Conservation (phyloP, 2,329 filamentous ascomycete species). For the Aureobasidium leucospermi region DNA sequence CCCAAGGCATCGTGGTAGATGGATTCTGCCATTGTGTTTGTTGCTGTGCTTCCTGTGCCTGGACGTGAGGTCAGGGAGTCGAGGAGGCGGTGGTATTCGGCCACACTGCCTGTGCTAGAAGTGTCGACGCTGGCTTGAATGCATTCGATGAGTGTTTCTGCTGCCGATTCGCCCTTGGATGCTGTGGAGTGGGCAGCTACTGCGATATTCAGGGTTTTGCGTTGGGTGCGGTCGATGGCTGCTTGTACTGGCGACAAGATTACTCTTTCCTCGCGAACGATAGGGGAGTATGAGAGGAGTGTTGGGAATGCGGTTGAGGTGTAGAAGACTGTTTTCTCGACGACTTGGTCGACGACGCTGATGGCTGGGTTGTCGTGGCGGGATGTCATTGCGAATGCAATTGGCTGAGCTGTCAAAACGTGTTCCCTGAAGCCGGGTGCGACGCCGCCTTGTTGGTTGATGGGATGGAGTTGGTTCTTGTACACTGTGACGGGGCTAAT, state of each 20-base stretch:
- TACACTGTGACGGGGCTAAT: constrained; percentile 63
- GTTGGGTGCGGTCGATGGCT: constrained; percentile 81
- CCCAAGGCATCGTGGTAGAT: constrained; percentile 19
- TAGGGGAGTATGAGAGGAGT: constrained; percentile 79
- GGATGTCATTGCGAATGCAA: constrained; percentile 68
- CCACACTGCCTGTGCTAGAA: constrained; percentile 66
- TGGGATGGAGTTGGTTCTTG: constrained; percentile 71
- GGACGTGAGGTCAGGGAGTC: constrained; percentile 27
- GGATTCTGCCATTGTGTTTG: constrained; percentile 13
- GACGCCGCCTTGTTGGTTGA: constrained; percentile 83
- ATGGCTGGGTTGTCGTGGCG: constrained; percentile 58
- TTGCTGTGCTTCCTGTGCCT: background rate
- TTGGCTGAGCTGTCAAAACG: constrained; percentile 69
- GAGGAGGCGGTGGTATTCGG: constrained; percentile 68
- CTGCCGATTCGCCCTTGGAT: constrained; percentile 55
- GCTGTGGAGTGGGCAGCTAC: constrained; percentile 58
- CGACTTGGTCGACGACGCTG: constrained; percentile 61
- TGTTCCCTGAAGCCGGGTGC: constrained; percentile 80
- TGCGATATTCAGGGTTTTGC: constrained; percentile 82
- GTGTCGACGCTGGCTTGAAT: constrained; percentile 70
- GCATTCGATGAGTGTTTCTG: constrained; percentile 64
- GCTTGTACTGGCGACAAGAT: constrained; percentile 70
- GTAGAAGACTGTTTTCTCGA: constrained; percentile 78
- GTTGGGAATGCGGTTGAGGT: constrained; percentile 86
- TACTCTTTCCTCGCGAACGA: constrained; percentile 60